Evolutionary conservation across 257 asterid species (phyloP).

Genomic region (Dorcoceras hygrometricum): DNA sequence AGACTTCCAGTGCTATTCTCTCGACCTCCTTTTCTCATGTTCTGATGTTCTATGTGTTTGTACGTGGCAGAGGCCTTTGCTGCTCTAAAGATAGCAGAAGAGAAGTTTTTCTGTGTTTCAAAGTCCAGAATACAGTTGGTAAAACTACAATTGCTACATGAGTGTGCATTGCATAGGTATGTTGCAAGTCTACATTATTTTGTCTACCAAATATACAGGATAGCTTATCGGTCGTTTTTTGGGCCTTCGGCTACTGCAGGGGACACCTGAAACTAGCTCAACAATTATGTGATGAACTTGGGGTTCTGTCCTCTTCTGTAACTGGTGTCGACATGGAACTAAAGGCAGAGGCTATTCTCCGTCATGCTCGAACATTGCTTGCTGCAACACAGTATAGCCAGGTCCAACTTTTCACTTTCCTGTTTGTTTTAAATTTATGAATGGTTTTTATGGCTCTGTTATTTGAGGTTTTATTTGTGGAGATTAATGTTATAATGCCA

Average conservation of each 20-base stretch:
- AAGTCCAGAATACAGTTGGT: slow-evolving; percentile 75
- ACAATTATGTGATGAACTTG: slow-evolving; percentile 74
- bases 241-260: slow-evolving; percentile 41
- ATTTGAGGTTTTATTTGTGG: slow-evolving; percentile 6
- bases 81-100: slow-evolving; percentile 76
- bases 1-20: slow-evolving; percentile 16
- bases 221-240: slow-evolving; percentile 21
- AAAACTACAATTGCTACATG: slow-evolving; percentile 83
- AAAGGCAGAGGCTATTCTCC: slow-evolving; percentile 79
- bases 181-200: slow-evolving; percentile 8
- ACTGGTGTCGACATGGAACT: slow-evolving; percentile 94
- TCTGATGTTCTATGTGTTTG: slow-evolving; percentile 18
- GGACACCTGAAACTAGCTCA: slow-evolving; percentile 84
- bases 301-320: slow-evolving; percentile 83
- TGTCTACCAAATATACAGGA: slow-evolving; percentile 18
- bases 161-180: slow-evolving; percentile 82
- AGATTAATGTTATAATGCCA: slow-evolving; percentile 11
- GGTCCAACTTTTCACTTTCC: slow-evolving; percentile 34
- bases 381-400: slow-evolving; percentile 86
- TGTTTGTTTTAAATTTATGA: background rate
- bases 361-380: slow-evolving; percentile 89
- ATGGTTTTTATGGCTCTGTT: background rate
- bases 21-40: slow-evolving; percentile 14
- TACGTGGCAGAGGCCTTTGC: slow-evolving; percentile 70
- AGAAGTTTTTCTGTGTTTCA: slow-evolving; percentile 66